These are phyloP conservation scores for Solanum appendiculatum DNA, from an alignment of 257 asterid species.

Conservation along the genomic window DNA sequence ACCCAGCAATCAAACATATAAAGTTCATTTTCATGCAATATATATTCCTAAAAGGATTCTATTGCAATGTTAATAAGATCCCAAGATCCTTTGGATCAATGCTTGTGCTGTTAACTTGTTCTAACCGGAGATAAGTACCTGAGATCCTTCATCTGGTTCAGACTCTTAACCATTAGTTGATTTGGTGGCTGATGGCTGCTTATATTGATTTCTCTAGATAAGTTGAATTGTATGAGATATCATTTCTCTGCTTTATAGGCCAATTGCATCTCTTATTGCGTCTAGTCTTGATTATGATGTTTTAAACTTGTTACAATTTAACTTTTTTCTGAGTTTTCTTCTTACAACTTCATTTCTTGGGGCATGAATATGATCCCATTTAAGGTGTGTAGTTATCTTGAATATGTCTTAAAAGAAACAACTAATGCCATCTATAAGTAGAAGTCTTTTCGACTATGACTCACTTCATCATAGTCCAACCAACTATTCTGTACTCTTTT, in stretches of 20 bases:
- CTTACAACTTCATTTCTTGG: background rate
- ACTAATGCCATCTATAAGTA: background rate
- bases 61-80: background rate
- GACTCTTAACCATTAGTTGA: background rate
- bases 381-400: background rate
- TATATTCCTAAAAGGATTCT: background rate
- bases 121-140: background rate
- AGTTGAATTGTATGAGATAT: background rate
- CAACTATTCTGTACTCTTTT: background rate
- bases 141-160: background rate
- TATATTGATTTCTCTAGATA: background rate
- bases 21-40: background rate
- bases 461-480: background rate
- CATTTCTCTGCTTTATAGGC: background rate
- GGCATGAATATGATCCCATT: background rate
- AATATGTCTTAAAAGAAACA: background rate
- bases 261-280: background rate
- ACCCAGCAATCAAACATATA: background rate
- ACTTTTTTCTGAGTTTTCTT: background rate
- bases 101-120: background rate
- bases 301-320: background rate
- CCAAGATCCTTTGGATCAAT: background rate
- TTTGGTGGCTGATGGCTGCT: background rate
- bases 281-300: background rate
- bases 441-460: background rate